Conservation (phyloP, 2,329 filamentous ascomycete species). For the Thielaviopsis punctulata region DNA sequence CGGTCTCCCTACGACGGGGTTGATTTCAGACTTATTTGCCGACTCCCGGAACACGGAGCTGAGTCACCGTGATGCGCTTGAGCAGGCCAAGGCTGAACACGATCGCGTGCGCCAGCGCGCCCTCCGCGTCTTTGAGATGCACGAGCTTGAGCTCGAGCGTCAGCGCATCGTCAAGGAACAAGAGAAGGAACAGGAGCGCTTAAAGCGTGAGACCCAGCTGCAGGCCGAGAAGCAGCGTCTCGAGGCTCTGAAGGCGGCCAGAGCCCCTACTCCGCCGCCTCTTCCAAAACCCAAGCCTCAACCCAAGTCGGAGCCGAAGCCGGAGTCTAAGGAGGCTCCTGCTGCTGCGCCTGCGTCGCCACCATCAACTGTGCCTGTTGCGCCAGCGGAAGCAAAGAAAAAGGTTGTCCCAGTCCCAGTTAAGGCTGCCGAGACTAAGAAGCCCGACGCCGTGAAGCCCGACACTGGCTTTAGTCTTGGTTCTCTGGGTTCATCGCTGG, state of each 20-base stretch:
- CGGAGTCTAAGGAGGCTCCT: background rate
- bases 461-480: background rate
- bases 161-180: slow-evolving; percentile 27
- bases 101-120: slow-evolving; percentile 41
- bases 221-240: slow-evolving; percentile 30
- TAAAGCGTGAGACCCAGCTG: slow-evolving; percentile 27
- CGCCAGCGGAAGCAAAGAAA: background rate
- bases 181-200: slow-evolving; percentile 28
- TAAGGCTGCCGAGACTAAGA: background rate
- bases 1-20: slow-evolving; percentile 25
- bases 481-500: background rate
- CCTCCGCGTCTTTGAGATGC: slow-evolving; percentile 29
- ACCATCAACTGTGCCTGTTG: background rate
- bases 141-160: slow-evolving; percentile 29
- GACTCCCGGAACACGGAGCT: slow-evolving; percentile 45
- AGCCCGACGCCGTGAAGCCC: background rate
- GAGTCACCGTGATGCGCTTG: slow-evolving; percentile 47
- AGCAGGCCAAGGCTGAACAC: slow-evolving; percentile 47
- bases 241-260: slow-evolving; percentile 29
- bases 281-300: slow-evolving; percentile 16
- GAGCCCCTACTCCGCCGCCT: slow-evolving; percentile 26
- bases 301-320: slow-evolving; percentile 12
- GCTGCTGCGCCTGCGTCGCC: background rate
- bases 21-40: slow-evolving; percentile 42
- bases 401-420: background rate